Base-by-base conservation (phyloP, 805 yeast species). In the Lipomyces chichibuensis region DNA sequence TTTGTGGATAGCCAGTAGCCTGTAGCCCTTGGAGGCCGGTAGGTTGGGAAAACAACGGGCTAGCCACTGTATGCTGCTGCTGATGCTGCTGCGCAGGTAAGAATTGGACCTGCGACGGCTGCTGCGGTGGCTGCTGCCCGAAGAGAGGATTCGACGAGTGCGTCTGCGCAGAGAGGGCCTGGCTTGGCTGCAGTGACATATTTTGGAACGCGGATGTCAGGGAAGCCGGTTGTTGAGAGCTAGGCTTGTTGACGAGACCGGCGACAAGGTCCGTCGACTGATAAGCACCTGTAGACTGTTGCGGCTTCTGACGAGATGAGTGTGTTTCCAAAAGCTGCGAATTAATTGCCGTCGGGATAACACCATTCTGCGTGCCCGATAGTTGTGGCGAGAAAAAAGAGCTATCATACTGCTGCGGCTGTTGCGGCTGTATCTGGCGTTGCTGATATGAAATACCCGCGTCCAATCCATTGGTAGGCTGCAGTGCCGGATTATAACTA, bases 171-270 rank as follows among this genome's bases (percentile, higher is more conserved):
- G 49, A 17, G 11, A 17, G 23, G 23, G 49, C n/a, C 23, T 43
- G 49, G 49, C 23, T 43, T 17, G 61, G 33, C 33, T 54, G 60
- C 37, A 65, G 25, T 29, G 66, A 63, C 54, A 63, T 7, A 17
- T 52, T 57, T 49, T 59, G 63, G 53, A 64, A 55, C 20, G 60
- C 39, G 43, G 59, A 55, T 14, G 63, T 25, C 9, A 59, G 56
- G 2, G 62, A 32, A 27, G n/a, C 25, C 13, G 43, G 43, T 5
- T 37, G 43, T 37, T 37, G 49, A 17, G 49, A n/a, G 49, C 3
- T 43, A 17, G 49, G 20, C n/a, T 17, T n/a, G 6, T 43, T 43
- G 49, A 43, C 49, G 49, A 43, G 49, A 43, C 49, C 49, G 17
- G 11, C 49, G 7, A 43, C 23, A 8, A 43, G 11, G 9, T 43